Evolutionary conservation across 2,329 filamentous ascomycete genomes (phyloP).

Genomic region (Ascochyta pisi): DNA sequence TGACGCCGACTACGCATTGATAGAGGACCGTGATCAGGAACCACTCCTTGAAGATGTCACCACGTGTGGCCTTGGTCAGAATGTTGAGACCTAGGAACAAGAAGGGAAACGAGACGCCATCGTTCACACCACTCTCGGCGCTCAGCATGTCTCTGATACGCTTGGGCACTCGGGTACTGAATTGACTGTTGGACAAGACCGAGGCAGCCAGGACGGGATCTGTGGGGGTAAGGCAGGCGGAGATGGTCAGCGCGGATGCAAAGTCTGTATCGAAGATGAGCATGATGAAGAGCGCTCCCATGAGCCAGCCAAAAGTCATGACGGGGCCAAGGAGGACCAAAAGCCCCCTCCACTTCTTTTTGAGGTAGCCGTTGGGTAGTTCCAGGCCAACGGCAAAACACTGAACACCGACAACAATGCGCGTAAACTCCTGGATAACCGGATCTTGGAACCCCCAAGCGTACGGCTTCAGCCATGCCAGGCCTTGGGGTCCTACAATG

Average conservation of each 20-base stretch:
- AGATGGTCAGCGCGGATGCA: slow-evolving; percentile 58
- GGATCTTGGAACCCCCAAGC: slow-evolving; percentile 54
- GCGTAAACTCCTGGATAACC: slow-evolving; percentile 51
- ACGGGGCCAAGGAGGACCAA: slow-evolving; percentile 59
- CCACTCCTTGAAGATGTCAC: slow-evolving; percentile 58
- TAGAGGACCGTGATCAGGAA: slow-evolving; percentile 62
- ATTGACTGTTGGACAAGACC: slow-evolving; percentile 61
- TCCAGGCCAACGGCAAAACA: slow-evolving; percentile 49
- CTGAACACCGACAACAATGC: slow-evolving; percentile 56
- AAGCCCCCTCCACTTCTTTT: slow-evolving; percentile 60
- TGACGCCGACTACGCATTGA: slow-evolving; percentile 59
- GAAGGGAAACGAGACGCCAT: slow-evolving; percentile 64
- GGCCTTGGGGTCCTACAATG: slow-evolving; percentile 51
- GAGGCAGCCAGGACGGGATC: slow-evolving; percentile 63
- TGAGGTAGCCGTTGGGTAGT: slow-evolving; percentile 55
- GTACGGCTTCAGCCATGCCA: slow-evolving; percentile 50
- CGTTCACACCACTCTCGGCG: slow-evolving; percentile 64
- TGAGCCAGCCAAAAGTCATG: slow-evolving; percentile 59
- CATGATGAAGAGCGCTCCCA: slow-evolving; percentile 56
- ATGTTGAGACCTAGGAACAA: slow-evolving; percentile 60
- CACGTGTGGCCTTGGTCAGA: slow-evolving; percentile 49
- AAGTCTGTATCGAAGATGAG: slow-evolving; percentile 56
- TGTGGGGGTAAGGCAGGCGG: slow-evolving; percentile 63
- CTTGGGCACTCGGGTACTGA: slow-evolving; percentile 60
- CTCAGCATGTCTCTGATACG: slow-evolving; percentile 60